Evolutionary conservation across 1,284 basidiomycete species (phyloP), one percentile per base, ranked within the genome.

Genomic region (Flammula alnicola): DNA sequence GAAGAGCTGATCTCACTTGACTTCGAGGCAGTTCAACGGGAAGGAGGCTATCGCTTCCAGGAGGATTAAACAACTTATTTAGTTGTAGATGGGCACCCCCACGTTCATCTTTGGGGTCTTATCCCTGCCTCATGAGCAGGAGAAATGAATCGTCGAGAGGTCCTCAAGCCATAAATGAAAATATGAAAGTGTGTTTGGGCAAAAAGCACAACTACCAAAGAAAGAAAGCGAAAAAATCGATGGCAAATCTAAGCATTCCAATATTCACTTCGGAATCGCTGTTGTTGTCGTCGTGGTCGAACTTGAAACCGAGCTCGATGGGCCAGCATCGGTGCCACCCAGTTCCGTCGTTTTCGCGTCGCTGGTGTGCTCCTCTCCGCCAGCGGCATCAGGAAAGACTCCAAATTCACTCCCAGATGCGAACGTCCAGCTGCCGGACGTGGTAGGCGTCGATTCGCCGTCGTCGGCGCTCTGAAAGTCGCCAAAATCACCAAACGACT

Each of bases 401-500:
- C 56, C 57, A 30, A 55, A 55, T 9, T 55, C 53, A 16, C 44
- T 31, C 20, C 49, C 45, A 5, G 57, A 54, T 14, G 60, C 56
- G 27, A 61, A 59, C 7, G 60, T 61, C 60, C 60, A 61, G 42
- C 60, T 58, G 7, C 60, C 60, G 3, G 57, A 49, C 8, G 55
- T 57, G 1, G 57, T 56, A 9, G 59, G 57, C 0, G 59, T 61
- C 29, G 54, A 49, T 20, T 61, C 59, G 12, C 57, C 56, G 10
- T 60, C 62, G 14, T 63, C 72, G 0, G 75, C 79, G 46, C 73
- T 75, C 57, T 88, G 88, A 61, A 92, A 92, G 52, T 91, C 90
- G 8, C 86, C 86, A 64, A 92, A 91, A 57, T 90, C 88, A 22
- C 83, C 83, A 60, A 86, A 87, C 19, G 74, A 76, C 33, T 86